Conservation (phyloP, 139 green algal genomes). For the Tetradesmus obliquus region DNA sequence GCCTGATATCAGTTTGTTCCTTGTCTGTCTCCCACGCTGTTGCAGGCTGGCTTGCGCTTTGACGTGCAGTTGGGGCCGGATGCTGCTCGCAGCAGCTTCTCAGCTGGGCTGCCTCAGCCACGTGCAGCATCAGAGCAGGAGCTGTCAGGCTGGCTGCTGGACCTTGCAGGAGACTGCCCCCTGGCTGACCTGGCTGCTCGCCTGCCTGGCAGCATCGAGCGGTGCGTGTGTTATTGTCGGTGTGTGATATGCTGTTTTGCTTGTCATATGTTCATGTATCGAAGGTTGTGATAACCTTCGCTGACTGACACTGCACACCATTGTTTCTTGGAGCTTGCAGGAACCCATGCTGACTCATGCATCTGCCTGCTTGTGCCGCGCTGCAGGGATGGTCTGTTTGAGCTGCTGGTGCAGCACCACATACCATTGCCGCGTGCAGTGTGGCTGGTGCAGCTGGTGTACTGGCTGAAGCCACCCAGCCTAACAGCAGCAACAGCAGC, state of each 20-base stretch:
- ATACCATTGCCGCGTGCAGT: constrained; percentile 49
- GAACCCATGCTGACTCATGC: not conserved
- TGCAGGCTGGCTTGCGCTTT: not conserved
- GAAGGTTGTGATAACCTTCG: no score
- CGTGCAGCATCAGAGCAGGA: constrained; percentile 11
- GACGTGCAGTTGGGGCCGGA: not conserved
- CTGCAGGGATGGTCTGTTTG: constrained; percentile 32
- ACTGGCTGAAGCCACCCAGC: constrained; percentile 39
- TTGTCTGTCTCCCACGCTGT: not conserved
- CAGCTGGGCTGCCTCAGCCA: not conserved
- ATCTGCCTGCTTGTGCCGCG: not conserved
- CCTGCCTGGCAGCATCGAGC: constrained; percentile 21
- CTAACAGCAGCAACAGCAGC: constrained; percentile 6
- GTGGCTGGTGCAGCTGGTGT: constrained; percentile 49
- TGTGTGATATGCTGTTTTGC: not conserved
- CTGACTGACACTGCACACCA: no score
- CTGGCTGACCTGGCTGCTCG: constrained; percentile 7
- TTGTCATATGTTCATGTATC: no score
- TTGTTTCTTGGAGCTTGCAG: no score
- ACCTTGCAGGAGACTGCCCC: constrained; percentile 20
- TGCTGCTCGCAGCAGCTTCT: not conserved
- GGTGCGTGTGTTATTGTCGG: not conserved
- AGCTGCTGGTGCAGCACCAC: constrained; percentile 46
- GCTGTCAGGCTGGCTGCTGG: constrained; percentile 4
- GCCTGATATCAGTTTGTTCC: not conserved